These are phyloP conservation scores for Phytophthora pini DNA, from an alignment of 352 stramenopile genomes.

Conservation along the genomic window DNA sequence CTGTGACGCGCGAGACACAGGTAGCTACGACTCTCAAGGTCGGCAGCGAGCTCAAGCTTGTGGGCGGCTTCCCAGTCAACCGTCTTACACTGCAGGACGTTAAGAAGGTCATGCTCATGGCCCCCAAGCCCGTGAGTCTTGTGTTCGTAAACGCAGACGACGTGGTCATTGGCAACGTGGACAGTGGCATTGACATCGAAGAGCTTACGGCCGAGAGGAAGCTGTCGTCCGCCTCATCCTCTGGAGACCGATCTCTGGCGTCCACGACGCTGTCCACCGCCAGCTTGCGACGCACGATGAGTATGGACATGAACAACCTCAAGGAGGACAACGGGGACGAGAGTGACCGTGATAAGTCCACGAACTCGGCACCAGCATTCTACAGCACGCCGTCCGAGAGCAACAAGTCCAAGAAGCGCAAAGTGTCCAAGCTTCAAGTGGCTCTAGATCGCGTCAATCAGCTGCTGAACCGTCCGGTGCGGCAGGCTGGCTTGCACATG, in stretches of 20 bases:
- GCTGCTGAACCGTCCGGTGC: constrained; percentile 76
- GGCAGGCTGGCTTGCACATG: constrained; percentile 73
- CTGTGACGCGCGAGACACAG: constrained; percentile 44
- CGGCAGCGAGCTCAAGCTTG: constrained; percentile 77
- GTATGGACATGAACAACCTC: constrained; percentile 28
- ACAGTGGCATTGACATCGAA: constrained; percentile 31
- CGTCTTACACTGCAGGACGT: constrained; percentile 73
- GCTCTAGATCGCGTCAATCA: constrained; percentile 74
- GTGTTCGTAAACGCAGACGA: constrained; percentile 77
- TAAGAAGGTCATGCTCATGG: constrained; percentile 81
- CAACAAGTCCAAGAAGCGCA: constrained; percentile 63
- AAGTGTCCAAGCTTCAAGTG: constrained; percentile 71
- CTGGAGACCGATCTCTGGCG: constrained; percentile 19
- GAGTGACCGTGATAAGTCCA: constrained; percentile 30
- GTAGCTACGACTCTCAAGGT: constrained; percentile 48
- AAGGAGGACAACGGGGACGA: constrained; percentile 34
- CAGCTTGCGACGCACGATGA: constrained; percentile 29
- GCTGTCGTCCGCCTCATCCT: constrained; percentile 24
- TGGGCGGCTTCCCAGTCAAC: constrained; percentile 76
- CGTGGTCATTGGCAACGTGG: constrained; percentile 34
- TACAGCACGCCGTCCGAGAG: constrained; percentile 43
- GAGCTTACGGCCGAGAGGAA: constrained; percentile 33
- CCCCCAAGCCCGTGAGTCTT: constrained; percentile 78
- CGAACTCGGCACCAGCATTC: constrained; percentile 29
- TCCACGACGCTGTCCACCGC: constrained; percentile 32